Base-by-base conservation (phyloP, 1,284 basidiomycete genomes). In the Anthracocystis walkeri region DNA sequence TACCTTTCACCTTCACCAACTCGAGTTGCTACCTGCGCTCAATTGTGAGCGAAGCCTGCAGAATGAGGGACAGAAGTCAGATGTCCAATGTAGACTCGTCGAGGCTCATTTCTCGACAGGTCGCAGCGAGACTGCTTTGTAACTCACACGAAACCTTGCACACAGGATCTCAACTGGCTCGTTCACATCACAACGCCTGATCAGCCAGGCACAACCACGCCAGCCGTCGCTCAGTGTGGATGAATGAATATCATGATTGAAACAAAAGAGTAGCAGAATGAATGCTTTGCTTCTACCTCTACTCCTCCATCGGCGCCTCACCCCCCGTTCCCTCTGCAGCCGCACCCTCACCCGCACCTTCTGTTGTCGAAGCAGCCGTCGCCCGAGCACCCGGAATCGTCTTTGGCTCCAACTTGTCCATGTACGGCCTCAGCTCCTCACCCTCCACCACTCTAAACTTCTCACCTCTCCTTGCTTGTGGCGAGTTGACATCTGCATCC, bases 401-500 rank as follows among this genome's bases (percentile, higher is more conserved):
- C 62, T 61, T 77, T 20, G 75, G 73, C 61, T 75, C 60, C 53
- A 75, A 53, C 77, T 31, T 60, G 51, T 78, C 80, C 59, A 85
- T 77, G 75, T 79, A 85, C 16, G 54, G 48, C 38, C 61, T 74
- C 54, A 85, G 72, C 8, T 78, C 77, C 1, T 83, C 79, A 20
- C 79, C 83, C 56, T 85, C 83, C 20, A 81, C 54, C 55, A 85
- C 55, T n/a, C 69, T 62, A 55, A 84, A 82, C 62, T 81, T 81
- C 53, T 84, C 75, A 23, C 80, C 83, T 14, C 48, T 58, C 44
- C 81, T 69, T 38, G 76, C 67, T 7, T 65, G 52, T 16, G 79
- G 65, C 23, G 76, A 64, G 66, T 73, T 65, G 23, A 74, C 61
- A 38, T 82, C 78, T 20, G 81, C 80, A 50, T 85, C 80, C 6